Evolutionary conservation across 1,284 basidiomycete genomes (phyloP).

Genomic region (Papiliotrema laurentii): DNA sequence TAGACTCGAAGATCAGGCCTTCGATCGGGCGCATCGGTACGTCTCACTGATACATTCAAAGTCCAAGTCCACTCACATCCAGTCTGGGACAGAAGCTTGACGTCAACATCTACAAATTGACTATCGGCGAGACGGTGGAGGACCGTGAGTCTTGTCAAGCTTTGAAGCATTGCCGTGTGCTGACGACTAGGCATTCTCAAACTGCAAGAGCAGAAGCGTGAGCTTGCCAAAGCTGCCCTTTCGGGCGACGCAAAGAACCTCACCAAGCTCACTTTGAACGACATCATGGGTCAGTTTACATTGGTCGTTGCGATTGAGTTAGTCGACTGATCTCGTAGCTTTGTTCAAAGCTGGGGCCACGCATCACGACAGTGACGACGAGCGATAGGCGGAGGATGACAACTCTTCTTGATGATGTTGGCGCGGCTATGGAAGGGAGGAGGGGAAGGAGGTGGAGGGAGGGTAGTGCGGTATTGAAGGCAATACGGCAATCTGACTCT

Average conservation of each 20-base stretch:
- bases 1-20: constrained; percentile 75
- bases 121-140: constrained; percentile 82
- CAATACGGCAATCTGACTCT: too few species aligned
- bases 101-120: constrained; percentile 91
- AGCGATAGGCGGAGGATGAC: background rate
- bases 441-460: too few species aligned
- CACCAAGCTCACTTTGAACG: constrained; percentile 74
- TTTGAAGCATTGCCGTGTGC: background rate
- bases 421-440: background rate
- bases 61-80: background rate
- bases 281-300: constrained; percentile 59
- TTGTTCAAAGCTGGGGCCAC: background rate
- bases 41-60: constrained; percentile 4
- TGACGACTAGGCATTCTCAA: constrained; percentile 49
- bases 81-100: constrained; percentile 74
- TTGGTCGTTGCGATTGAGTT: background rate
- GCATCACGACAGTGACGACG: background rate
- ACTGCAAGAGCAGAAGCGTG: constrained; percentile 83
- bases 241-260: constrained; percentile 77
- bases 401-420: background rate
- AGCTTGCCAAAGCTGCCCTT: constrained; percentile 75
- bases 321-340: constrained; percentile 4
- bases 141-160: constrained; percentile 53
- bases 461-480: too few species aligned
- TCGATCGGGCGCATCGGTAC: constrained; percentile 80